These are phyloP conservation scores for Gonium pectorale DNA, from an alignment of 139 green algal species.

Conservation along the genomic window DNA sequence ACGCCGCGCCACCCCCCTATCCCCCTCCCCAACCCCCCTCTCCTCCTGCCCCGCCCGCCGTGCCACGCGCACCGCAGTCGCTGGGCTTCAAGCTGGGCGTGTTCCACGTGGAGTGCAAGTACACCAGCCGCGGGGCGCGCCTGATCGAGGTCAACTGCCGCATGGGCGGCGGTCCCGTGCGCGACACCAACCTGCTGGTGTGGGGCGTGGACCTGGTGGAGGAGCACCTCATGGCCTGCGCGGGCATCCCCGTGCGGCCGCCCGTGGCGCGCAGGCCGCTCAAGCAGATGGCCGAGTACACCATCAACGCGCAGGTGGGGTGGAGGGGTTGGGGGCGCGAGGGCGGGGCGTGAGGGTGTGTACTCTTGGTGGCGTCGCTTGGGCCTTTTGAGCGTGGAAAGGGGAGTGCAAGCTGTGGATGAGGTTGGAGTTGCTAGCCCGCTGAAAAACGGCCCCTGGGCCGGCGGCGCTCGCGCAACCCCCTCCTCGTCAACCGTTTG, in stretches of 20 bases:
- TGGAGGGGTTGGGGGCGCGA: not conserved
- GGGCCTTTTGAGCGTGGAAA: not conserved
- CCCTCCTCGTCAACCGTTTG: no score
- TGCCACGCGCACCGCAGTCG: no score
- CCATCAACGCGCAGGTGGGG: constrained; percentile 78
- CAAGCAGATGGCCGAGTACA: constrained; percentile 83
- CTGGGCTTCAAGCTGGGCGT: constrained; percentile 75
- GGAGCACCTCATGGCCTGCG: constrained; percentile 81
- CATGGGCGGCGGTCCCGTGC: constrained; percentile 92
- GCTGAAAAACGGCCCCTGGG: no score
- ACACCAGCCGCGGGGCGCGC: constrained; percentile 79
- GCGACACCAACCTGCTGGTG: constrained; percentile 76
- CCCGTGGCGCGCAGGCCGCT: constrained; percentile 73
- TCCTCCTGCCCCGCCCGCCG: not conserved
- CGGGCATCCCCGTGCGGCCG: constrained; percentile 86
- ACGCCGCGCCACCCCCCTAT: not conserved
- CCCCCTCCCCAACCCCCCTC: not conserved
- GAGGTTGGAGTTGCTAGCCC: no score
- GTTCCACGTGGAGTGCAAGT: constrained; percentile 95
- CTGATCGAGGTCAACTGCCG: constrained; percentile 94
- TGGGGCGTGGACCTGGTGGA: constrained; percentile 81
- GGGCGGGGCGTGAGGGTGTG: no score
- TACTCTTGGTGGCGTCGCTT: no score
- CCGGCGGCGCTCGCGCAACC: no score
- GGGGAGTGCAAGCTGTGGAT: no score